phyloP scores from a whole-genome alignment of 495 filamentous ascomycete genomes.

The Xylaria scruposa region DNA sequence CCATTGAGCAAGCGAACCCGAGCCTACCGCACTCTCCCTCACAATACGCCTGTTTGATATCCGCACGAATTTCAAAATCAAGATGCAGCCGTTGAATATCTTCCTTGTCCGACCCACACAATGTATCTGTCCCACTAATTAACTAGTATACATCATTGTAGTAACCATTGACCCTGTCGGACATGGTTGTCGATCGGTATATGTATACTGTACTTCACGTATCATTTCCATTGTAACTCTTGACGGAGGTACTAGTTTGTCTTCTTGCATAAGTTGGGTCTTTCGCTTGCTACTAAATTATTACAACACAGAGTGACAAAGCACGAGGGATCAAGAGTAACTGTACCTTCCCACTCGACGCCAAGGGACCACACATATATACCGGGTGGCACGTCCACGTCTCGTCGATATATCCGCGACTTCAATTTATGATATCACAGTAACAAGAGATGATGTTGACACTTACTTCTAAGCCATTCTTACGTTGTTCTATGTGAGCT shows the following conservation, averaged over 20 bases:
- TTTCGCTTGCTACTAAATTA: conserved; percentile 20
- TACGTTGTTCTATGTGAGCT: neutral
- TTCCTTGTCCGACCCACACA: conserved; percentile 19
- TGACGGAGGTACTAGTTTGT: conserved; percentile 9
- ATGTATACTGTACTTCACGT: conserved; percentile 17
- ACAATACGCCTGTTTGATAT: conserved; percentile 1
- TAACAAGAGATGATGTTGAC: neutral
- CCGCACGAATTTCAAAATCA: conserved; percentile 17
- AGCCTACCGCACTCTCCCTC: neutral
- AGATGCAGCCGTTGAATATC: conserved; percentile 18
- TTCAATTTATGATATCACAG: conserved; percentile 16
- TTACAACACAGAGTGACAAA: conserved; percentile 21
- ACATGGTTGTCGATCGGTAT: conserved; percentile 21
- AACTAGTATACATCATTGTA: conserved; percentile 20
- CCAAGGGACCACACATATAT: conserved; percentile 15
- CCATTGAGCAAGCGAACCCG: neutral
- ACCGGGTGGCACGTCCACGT: neutral
- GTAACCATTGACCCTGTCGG: conserved; percentile 18
- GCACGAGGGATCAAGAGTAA: neutral
- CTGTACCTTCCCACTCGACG: conserved; percentile 7
- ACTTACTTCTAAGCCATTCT: neutral
- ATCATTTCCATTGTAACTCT: conserved; percentile 17
- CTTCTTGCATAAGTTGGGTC: conserved; percentile 5
- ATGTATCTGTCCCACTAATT: neutral
- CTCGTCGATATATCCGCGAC: neutral